These are phyloP conservation scores for Cladophialophora chaetospira DNA, from an alignment of 2,329 filamentous ascomycete species.

Conservation along the genomic window DNA sequence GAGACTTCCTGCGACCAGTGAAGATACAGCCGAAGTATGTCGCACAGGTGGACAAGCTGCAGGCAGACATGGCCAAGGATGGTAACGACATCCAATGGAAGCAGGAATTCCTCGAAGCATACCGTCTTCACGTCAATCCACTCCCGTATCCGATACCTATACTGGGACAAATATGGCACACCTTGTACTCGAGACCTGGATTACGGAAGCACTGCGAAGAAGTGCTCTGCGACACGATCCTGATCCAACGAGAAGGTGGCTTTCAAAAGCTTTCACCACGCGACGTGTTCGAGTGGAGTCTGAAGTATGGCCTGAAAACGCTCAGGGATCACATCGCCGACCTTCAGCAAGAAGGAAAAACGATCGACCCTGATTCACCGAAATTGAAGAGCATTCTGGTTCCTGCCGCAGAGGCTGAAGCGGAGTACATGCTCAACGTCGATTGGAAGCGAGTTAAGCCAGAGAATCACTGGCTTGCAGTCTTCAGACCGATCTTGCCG, in stretches of 20 bases:
- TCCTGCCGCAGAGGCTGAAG: conserved; percentile 21
- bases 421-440: conserved; percentile 15
- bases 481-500: conserved; percentile 3
- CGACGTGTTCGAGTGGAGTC: conserved; percentile 26
- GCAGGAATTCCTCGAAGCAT: conserved; percentile 5
- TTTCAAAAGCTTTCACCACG: conserved; percentile 18
- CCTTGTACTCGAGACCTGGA: conserved; percentile 3
- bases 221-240: conserved; percentile 22
- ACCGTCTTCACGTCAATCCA: conserved; percentile 9
- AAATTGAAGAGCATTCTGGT: conserved; percentile 20
- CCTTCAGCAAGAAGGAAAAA: neutral
- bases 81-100: conserved; percentile 2
- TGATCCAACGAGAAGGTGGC: conserved; percentile 25
- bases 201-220: conserved; percentile 16
- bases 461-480: conserved; percentile 16
- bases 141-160: neutral
- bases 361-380: conserved; percentile 18
- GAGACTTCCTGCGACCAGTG: conserved; percentile 39
- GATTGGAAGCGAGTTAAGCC: conserved; percentile 14
- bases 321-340: conserved; percentile 15
- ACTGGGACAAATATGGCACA: conserved; percentile 4
- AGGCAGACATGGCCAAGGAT: neutral
- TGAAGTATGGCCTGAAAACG: conserved; percentile 19
- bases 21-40: neutral
- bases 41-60: conserved; percentile 1